phyloP scores from a whole-genome alignment of 179 eudicot species.

The Corrigiola litoralis region DNA sequence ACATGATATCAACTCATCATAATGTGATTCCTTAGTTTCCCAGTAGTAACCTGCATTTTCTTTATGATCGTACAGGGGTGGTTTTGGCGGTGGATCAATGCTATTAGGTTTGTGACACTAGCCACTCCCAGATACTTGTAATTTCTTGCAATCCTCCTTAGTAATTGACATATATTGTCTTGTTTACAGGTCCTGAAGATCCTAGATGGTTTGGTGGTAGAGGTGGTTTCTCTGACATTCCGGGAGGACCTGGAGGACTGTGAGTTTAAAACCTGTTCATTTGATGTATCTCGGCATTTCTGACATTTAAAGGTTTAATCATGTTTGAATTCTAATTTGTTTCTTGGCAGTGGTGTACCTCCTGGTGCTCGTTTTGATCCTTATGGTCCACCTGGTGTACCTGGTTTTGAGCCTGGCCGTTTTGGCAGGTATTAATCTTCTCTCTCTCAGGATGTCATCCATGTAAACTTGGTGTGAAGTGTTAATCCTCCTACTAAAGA shows the following conservation, averaged over 20 bases:
- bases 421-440: slow-evolving; percentile 52
- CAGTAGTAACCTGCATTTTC: slow-evolving; percentile 9
- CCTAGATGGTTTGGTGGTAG: slow-evolving; percentile 61
- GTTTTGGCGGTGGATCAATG: slow-evolving; percentile 70
- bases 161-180: slow-evolving; percentile 13
- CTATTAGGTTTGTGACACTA: slow-evolving; percentile 53
- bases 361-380: slow-evolving; percentile 97
- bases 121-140: not conserved
- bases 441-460: not conserved
- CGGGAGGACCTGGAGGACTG: slow-evolving; percentile 50
- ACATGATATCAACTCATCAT: not conserved
- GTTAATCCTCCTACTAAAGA: no score
- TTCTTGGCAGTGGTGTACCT: slow-evolving; percentile 54
- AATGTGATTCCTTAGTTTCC: not conserved
- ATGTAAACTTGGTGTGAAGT: not conserved
- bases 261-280: slow-evolving; percentile 24
- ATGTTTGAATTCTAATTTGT: not conserved
- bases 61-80: slow-evolving; percentile 47
- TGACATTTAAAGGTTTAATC: not conserved
- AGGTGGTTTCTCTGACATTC: slow-evolving; percentile 47
- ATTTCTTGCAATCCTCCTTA: not conserved
- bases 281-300: not conserved
- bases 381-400: slow-evolving; percentile 85
- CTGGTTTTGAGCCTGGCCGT: slow-evolving; percentile 82
- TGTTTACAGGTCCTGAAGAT: slow-evolving; percentile 65